Percentiles rank a stretch among this genome's conserved stretches.
These are phyloP conservation scores for Acanthamoeba lenticulata DNA, from an alignment of 208 protist genomes.

Conservation along the genomic window DNA sequence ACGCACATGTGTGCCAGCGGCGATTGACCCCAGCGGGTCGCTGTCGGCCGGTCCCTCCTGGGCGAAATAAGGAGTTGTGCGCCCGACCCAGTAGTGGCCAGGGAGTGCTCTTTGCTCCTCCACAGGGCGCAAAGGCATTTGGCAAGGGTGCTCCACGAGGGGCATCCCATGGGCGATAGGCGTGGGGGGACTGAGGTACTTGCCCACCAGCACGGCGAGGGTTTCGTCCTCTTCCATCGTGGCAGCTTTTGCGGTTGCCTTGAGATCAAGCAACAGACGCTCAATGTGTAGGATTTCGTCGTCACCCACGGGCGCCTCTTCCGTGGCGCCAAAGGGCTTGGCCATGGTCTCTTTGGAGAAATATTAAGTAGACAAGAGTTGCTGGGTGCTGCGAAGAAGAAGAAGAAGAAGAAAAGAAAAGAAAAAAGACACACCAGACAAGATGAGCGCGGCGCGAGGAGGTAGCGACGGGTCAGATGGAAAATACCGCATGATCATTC, in stretches of 20 bases:
- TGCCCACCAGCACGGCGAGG: not conserved
- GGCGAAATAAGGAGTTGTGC: not conserved
- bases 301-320: too few species aligned
- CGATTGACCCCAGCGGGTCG: not conserved
- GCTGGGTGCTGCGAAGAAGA: too few species aligned
- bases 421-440: not conserved
- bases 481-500: constrained; percentile 55
- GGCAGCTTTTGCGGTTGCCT: not conserved
- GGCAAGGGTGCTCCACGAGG: not conserved
- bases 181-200: too few species aligned
- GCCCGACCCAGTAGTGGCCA: not conserved
- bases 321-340: not conserved
- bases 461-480: constrained; percentile 55
- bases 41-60: not conserved
- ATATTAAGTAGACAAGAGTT: not conserved
- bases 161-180: too few species aligned
- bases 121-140: too few species aligned
- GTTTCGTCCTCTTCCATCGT: not conserved
- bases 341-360: not conserved
- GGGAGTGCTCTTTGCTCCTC: not conserved
- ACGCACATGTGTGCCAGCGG: not conserved
- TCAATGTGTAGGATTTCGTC: not conserved
- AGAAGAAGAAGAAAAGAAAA: too few species aligned
- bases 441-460: not conserved
- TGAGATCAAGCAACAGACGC: not conserved